Base-by-base conservation (phyloP, 192 early-diverging fungal genomes). In the Chytriomyces hyalinus region DNA sequence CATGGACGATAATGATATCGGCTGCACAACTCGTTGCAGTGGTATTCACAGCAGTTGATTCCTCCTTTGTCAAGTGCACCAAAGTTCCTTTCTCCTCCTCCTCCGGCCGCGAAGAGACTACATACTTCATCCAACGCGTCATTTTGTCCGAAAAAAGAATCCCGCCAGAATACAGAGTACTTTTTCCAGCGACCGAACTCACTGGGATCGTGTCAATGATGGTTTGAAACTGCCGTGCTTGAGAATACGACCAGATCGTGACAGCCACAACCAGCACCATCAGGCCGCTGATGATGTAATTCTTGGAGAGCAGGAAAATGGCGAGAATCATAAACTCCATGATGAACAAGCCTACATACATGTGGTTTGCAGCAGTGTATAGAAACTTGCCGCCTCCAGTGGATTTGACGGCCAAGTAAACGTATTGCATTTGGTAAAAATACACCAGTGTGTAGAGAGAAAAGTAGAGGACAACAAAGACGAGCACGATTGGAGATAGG, bases 391-490 rank as follows among this genome's bases (percentile, higher is more conserved):
- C 85, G 15, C 85, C 85, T 8, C 85, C 85, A 15, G 82, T 84
- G 15, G 77, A 49, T 10, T n/a, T 44, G 59, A 62, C n/a, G 43
- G 77, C 76, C 22, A 49, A 47, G 73, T 81, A 85, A 4, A 94
- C 53, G 92, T 81, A 50, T 88, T 93, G 20, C 77, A 97, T 92
- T 78, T 93, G 91, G 82, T 97, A 93, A 0, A 86, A 77, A 77
- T 93, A 96, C 10, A 94, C 93, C 61, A 94, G 67, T 65, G 90
- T 91, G 45, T 87, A 89, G 24, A 95, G 74, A 11, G 80, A 83
- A 80, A 92, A 97, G 84, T 93, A 94, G 46, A 93, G 70, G 1
- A 84, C 78, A 0, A 92, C 90, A 69, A 97, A 92, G 22, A 94
- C 87, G 64, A 91, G 79, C 53, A 96, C 87, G 61, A 95, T 80